phyloP scores from a whole-genome alignment of 1,284 basidiomycete species.

The Salmacisia buchloeana region DNA sequence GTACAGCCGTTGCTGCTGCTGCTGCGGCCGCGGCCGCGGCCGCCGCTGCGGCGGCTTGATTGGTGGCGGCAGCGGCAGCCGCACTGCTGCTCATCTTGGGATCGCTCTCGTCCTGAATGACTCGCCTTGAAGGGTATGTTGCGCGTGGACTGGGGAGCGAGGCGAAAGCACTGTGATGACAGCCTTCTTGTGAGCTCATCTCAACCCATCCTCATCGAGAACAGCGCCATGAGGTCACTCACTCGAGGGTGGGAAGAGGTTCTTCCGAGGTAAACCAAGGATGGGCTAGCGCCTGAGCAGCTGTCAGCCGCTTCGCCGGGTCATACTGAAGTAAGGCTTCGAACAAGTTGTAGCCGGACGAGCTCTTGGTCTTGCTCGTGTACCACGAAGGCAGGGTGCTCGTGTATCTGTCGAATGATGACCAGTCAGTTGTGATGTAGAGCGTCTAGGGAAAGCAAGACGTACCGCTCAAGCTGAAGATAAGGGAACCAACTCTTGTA shows the following conservation, averaged over 20 bases:
- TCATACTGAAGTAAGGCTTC: conserved; percentile 62
- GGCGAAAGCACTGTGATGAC: conserved; percentile 26
- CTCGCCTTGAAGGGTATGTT: conserved; percentile 54
- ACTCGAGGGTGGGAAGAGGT: conserved; percentile 52
- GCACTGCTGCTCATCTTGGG: conserved; percentile 41
- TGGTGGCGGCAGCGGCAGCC: neutral
- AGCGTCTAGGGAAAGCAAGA: neutral
- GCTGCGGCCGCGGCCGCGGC: neutral
- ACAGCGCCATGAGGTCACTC: no score
- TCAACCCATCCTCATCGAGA: neutral
- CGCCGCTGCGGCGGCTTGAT: neutral
- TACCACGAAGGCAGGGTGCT: conserved; percentile 76
- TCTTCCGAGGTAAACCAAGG: conserved; percentile 55
- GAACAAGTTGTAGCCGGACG: conserved; percentile 38
- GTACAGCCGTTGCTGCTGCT: neutral
- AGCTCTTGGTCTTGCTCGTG: conserved; percentile 56
- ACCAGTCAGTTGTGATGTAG: neutral
- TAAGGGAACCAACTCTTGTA: conserved; percentile 62
- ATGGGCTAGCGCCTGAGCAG: conserved; percentile 73
- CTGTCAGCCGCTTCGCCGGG: conserved; percentile 77
- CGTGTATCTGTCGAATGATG: conserved; percentile 57
- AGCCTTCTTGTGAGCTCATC: neutral
- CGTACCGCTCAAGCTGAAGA: neutral
- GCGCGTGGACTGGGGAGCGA: conserved; percentile 51
- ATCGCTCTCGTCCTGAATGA: conserved; percentile 57